phyloP scores from a whole-genome alignment of 2,329 filamentous ascomycete species.

The Fusarium hostae region DNA sequence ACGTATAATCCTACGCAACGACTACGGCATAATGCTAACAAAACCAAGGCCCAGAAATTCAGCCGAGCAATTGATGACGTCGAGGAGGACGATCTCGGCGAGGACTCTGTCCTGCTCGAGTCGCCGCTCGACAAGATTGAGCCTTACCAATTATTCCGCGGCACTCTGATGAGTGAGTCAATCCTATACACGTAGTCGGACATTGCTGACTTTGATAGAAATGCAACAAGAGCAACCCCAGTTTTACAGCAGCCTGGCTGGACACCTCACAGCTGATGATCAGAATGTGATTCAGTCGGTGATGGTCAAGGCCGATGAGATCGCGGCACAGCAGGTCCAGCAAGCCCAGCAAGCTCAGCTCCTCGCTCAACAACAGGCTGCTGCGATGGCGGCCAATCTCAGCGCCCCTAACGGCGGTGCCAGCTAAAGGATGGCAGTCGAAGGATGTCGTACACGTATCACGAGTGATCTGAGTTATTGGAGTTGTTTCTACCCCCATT shows the following conservation, averaged over 20 bases:
- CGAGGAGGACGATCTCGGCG: constrained; percentile 88
- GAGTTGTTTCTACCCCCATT: constrained; percentile 40
- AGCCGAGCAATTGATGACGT: constrained; percentile 74
- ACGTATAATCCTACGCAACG: constrained; percentile 41
- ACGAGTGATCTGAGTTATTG: constrained; percentile 38
- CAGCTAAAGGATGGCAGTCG: constrained; percentile 28
- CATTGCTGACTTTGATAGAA: constrained; percentile 61
- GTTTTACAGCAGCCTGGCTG: constrained; percentile 83
- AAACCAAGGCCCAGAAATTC: constrained; percentile 82
- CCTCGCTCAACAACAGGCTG: constrained; percentile 46
- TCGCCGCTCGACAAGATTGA: constrained; percentile 96
- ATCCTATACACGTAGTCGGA: not conserved
- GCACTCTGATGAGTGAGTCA: constrained; percentile 81
- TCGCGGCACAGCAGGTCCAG: constrained; percentile 49
- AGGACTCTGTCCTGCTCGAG: constrained; percentile 92
- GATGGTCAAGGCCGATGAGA: constrained; percentile 69
- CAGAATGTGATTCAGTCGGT: constrained; percentile 83
- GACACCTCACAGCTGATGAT: constrained; percentile 82
- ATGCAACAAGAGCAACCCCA: constrained; percentile 92
- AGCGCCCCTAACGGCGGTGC: constrained; percentile 43
- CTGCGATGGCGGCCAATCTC: constrained; percentile 27
- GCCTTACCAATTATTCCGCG: constrained; percentile 90
- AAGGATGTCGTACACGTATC: not conserved
- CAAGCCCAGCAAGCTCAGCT: constrained; percentile 45
- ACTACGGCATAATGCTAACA: constrained; percentile 34